Conservation (phyloP, 2,329 filamentous ascomycete genomes). For the Aspergillus fijiensis region DNA sequence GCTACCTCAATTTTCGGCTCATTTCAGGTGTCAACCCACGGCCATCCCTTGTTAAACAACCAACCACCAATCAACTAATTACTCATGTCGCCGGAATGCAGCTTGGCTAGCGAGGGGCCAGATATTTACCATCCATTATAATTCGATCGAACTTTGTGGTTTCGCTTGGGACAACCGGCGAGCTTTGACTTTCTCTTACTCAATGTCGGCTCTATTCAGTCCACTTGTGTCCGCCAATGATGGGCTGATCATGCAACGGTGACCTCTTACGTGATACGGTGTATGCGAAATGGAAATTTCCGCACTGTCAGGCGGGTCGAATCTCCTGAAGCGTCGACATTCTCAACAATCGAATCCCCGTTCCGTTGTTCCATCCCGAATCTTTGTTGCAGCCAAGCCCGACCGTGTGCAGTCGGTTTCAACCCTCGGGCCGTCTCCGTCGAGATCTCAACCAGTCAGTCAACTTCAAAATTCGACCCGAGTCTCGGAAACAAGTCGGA, state of each 20-base stretch:
- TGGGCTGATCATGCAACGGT: not conserved
- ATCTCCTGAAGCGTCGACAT: slow-evolving; percentile 5
- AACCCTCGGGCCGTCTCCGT: slow-evolving; percentile 9
- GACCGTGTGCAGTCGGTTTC: slow-evolving; percentile 8
- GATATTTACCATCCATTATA: not conserved
- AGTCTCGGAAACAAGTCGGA: not conserved
- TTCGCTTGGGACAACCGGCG: not conserved
- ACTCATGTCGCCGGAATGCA: not conserved
- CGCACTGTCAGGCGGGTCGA: slow-evolving; percentile 1
- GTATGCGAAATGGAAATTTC: not conserved
- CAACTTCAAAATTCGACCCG: not conserved
- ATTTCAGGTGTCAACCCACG: too few species aligned
- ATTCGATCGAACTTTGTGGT: not conserved
- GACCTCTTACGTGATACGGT: slow-evolving; percentile 5
- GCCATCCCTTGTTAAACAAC: too few species aligned
- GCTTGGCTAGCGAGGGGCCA: not conserved
- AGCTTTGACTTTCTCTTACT: not conserved
- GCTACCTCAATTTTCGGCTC: not conserved
- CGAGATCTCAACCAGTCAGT: not conserved
- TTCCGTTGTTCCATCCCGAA: slow-evolving; percentile 1
- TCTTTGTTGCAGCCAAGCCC: slow-evolving; percentile 7
- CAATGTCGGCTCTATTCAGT: not conserved
- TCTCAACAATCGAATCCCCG: not conserved
- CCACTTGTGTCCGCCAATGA: not conserved
- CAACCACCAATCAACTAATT: not conserved